Base-by-base conservation (phyloP, 1,139 yeast species). In the Lodderomyces metapsilosis region DNA sequence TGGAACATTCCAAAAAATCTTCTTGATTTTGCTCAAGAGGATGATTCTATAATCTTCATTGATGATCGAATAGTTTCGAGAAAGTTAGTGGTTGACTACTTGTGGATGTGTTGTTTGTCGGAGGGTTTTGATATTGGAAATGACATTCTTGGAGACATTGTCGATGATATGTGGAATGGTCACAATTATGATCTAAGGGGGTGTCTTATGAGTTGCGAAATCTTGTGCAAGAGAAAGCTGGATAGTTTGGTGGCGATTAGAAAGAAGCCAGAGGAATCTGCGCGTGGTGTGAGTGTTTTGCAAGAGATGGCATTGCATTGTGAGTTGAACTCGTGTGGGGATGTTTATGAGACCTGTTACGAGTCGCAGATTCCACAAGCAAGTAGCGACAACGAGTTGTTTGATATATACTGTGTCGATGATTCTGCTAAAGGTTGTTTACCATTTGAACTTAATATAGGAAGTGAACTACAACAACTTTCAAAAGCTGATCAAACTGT, bases 181-280 rank as follows among this genome's bases (percentile, higher is more conserved):
- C 52, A 57, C 34, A 50, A 64, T 9, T 56, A 57, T 35, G 94
- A 87, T 56, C 56, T 88, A 15, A 65, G 95, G 38, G 68, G 67
- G 43, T 68, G 78, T 20, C 57, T 88, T 9, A 67, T 74, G 56
- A 64, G 68, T 5, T 65, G 84, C 32, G 94, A 88, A 55, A 70
- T 76, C 47, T 50, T 80, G 49, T 82, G 86, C 50, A 76, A 71
- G 40, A 41, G 16, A 18, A 12, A 12, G 10, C 34, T 25, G 24
- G 37, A 28, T 22, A 15, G 11, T 6, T 28, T 39, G 6, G 18
- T 23, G 8, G 25, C 33, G 13, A 37, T 34, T 5, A 37, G 20
- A 12, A 32, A 12, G 11, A 10, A 13, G 5, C 4, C 8, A 7
- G 11, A 21, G 2, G 20, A 9, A 0, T 4, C 11, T 13, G 4